Evolutionary conservation across 2,329 filamentous ascomycete species (phyloP), one percentile per base, ranked within the genome.

Genomic region (Colletotrichum noveboracense): DNA sequence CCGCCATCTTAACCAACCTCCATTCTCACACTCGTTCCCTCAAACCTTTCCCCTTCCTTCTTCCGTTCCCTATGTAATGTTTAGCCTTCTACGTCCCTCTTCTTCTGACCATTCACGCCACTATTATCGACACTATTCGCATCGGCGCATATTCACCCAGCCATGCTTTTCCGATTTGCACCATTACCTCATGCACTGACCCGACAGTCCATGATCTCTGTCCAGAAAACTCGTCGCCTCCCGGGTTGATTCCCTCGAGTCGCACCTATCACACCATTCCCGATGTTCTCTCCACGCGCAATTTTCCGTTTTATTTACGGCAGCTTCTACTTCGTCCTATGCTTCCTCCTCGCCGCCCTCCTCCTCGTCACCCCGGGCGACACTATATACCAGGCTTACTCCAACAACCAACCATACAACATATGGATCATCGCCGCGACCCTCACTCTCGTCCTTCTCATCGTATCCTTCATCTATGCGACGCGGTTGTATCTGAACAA

Each of bases 401-500:
- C 86, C 38, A 92, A 91, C 71, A 80, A 86, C 67, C 93, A 95
- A 79, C 87, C 92, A 66, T 94, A 94, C 84, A 97, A 98, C 84
- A 91, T 97, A 80, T 94, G 97, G 86, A 93, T 97, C 81, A 91
- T 98, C 79, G 91, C 91, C 70, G 92, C 94, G 75, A 90, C 91
- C 80, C 97, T 97, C 82, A 85, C 96, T 72, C 86, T 95, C 64
- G 95, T 95, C 16, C 87, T 94, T 61, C 77, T 94, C 61, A 86
- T 96, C 69, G 91, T 95, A 58, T 84, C 91, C 60, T 92, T 98
- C 80, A 91, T 98, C 80, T 98, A 98, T 83, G 90, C 93, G 71
- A 91, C 93, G 69, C 90, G 97, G n/a, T 90, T 98, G 24, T 98
- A 96, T 85, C 95, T 96, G 69, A 97, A 95, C 81, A 92, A 95